These are phyloP conservation scores for Aquilaria sinensis DNA, from an alignment of 345 rosid species.

Conservation along the genomic window DNA sequence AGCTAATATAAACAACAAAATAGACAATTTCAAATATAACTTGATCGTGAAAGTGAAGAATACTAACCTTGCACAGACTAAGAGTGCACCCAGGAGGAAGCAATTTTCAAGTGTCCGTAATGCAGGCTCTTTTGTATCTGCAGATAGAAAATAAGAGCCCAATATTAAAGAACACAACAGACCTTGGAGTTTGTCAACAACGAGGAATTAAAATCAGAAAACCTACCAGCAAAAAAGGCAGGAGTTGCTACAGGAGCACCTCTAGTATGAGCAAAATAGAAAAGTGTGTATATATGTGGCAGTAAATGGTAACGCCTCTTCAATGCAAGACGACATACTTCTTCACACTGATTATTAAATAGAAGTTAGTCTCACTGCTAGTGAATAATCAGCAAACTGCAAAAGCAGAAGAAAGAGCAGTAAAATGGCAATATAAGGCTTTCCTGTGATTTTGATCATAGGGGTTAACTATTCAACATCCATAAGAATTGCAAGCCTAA, in stretches of 20 bases:
- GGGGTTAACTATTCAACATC: too few relatives aligned
- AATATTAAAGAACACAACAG: background rate
- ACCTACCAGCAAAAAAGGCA: conserved; percentile 72
- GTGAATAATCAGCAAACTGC: background rate
- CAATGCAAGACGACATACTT: conserved; percentile 83
- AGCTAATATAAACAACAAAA: background rate
- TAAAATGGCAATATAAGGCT: too few relatives aligned
- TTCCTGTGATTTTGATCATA: too few relatives aligned
- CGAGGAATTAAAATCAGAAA: conserved; percentile 11
- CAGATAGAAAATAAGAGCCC: conserved; percentile 10
- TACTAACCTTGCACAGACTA: conserved; percentile 63
- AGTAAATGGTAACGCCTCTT: conserved; percentile 82
- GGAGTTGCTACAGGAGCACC: conserved; percentile 85
- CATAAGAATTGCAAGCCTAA: too few relatives aligned
- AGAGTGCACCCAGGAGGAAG: conserved; percentile 78
- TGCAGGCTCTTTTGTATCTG: conserved; percentile 69
- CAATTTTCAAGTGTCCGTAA: conserved; percentile 68
- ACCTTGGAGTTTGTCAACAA: background rate
- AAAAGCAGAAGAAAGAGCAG: background rate
- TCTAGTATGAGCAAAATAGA: conserved; percentile 71
- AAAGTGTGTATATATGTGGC: conserved; percentile 80
- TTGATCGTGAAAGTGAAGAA: conserved; percentile 17
- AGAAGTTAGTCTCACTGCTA: conserved; percentile 3
- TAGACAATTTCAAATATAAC: background rate
- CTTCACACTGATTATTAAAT: conserved; percentile 61